These are phyloP conservation scores for Paraleonurus japonicus DNA, from an alignment of 257 asterid species.

Conservation along the genomic window DNA sequence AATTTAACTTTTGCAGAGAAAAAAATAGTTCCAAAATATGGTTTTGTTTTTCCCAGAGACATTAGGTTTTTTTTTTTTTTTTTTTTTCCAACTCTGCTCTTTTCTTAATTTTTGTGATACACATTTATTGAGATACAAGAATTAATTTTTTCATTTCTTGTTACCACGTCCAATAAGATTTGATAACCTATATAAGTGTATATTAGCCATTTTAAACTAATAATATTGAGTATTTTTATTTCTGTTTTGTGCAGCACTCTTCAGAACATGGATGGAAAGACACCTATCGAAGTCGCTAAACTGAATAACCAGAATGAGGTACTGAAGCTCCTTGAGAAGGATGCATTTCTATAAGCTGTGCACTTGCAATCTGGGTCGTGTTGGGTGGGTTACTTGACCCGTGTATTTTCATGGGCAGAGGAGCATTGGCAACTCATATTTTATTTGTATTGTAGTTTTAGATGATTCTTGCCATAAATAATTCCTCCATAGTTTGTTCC, in stretches of 20 bases:
- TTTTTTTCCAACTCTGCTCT: too few species aligned
- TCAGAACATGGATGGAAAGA: constrained; percentile 89
- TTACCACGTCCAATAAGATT: too few species aligned
- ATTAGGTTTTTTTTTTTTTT: too few species aligned
- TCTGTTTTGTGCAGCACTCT: constrained; percentile 59
- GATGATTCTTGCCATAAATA: constrained; percentile 15
- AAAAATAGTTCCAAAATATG: too few species aligned
- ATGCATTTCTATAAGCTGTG: constrained; percentile 60
- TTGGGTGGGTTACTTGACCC: constrained; percentile 24
- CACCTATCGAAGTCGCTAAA: constrained; percentile 92
- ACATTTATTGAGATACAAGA: too few species aligned
- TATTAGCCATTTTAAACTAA: too few species aligned
- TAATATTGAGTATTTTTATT: too few species aligned
- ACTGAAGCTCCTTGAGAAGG: constrained; percentile 79
- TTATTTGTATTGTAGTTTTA: constrained; percentile 16
- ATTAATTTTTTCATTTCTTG: too few species aligned
- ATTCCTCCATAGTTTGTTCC: constrained; percentile 14
- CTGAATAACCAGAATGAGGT: constrained; percentile 80
- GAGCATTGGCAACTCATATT: constrained; percentile 21
- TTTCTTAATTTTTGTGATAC: too few species aligned
- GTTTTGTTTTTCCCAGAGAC: too few species aligned
- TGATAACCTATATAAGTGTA: too few species aligned
- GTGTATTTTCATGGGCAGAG: constrained; percentile 10
- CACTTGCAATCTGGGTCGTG: constrained; percentile 19
- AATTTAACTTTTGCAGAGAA: too few species aligned